A percentile compares a stretch with the other conserved stretches of the same genome.
These are phyloP conservation scores for Bretziella fagacearum DNA, from an alignment of 2,329 filamentous ascomycete genomes.

Conservation along the genomic window DNA sequence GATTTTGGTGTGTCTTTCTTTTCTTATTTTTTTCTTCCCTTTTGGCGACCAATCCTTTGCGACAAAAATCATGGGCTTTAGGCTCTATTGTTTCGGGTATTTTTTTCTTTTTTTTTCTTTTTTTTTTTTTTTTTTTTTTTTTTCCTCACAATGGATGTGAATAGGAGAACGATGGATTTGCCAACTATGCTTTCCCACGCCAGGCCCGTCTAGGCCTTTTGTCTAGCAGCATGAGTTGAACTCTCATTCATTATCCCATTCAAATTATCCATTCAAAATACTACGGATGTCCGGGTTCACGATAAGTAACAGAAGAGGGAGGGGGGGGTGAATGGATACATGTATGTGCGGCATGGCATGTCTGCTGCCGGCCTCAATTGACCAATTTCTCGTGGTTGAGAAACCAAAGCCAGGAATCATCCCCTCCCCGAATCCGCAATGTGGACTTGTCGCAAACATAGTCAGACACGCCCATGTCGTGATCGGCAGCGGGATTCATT, in stretches of 20 bases:
- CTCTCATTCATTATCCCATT: too few relatives aligned
- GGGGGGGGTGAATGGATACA: too few relatives aligned
- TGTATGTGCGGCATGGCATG: not conserved
- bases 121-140: not conserved
- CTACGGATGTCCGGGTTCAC: too few relatives aligned
- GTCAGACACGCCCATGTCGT: not conserved
- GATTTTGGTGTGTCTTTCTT: not conserved
- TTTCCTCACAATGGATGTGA: not conserved
- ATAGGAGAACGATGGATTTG: too few relatives aligned
- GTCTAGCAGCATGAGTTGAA: too few relatives aligned
- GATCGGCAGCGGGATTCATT: slow-evolving; percentile 1
- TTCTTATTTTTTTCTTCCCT: not conserved
- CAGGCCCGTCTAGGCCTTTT: too few relatives aligned
- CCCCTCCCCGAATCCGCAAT: not conserved
- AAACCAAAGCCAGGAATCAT: not conserved
- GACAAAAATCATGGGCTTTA: not conserved
- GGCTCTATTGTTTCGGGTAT: not conserved
- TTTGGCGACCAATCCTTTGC: not conserved
- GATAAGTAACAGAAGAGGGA: too few relatives aligned
- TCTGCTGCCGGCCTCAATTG: not conserved
- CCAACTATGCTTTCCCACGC: too few relatives aligned
- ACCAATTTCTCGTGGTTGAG: not conserved
- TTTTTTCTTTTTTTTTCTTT: not conserved
- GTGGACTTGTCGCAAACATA: not conserved
- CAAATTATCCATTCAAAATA: too few relatives aligned